Evolutionary conservation across 148 eudicot species (phyloP).

Genomic region (Fagopyrum tataricum): DNA sequence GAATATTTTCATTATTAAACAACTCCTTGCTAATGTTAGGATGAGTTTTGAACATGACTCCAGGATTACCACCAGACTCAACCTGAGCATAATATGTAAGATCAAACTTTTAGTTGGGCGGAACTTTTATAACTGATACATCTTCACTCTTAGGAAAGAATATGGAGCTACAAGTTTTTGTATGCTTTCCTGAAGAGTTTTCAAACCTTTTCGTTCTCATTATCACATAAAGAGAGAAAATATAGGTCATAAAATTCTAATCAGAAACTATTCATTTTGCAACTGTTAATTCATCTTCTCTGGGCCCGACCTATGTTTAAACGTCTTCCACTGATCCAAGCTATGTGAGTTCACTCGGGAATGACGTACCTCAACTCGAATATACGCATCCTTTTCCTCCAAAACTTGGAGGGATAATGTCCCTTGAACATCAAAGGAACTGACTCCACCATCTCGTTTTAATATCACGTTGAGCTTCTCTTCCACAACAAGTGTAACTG

Average conservation of each 20-base stretch:
- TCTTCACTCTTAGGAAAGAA: not conserved
- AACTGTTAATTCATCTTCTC: not conserved
- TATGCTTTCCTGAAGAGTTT: not conserved
- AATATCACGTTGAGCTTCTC: slow-evolving; percentile 89
- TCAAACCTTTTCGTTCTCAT: not conserved
- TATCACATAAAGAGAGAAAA: not conserved
- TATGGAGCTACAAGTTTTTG: not conserved
- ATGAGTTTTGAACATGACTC: slow-evolving; percentile 77
- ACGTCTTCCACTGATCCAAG: not conserved
- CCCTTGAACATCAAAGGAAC: slow-evolving; percentile 94
- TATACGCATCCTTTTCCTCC: slow-evolving; percentile 76
- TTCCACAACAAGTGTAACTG: slow-evolving; percentile 80
- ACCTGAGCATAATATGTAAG: slow-evolving; percentile 39
- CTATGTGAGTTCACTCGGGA: not conserved
- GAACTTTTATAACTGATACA: slow-evolving; percentile 5
- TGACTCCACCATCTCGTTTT: slow-evolving; percentile 82
- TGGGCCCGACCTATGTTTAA: not conserved
- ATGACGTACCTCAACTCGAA: slow-evolving; percentile 86
- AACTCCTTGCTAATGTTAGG: slow-evolving; percentile 91
- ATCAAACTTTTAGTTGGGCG: not conserved
- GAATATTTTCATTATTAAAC: slow-evolving; percentile 63
- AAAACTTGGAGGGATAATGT: slow-evolving; percentile 84
- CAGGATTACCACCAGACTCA: slow-evolving; percentile 74
- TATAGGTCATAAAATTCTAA: not conserved
- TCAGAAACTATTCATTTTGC: not conserved